Evolutionary conservation across 805 yeast genomes (phyloP).

Genomic region (Teunomyces stri): DNA sequence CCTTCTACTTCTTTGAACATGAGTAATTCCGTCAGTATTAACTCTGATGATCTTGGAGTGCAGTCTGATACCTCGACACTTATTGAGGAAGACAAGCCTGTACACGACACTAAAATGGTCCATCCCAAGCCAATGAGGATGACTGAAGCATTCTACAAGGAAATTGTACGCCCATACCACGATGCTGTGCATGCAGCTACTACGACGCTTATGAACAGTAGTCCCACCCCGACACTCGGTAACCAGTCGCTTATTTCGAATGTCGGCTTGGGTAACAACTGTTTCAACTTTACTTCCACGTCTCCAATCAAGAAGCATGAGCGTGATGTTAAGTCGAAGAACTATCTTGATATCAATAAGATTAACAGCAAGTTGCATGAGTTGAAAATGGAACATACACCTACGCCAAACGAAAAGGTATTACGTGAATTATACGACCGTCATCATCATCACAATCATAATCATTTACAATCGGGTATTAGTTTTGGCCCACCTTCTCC

Average conservation of each 20-base stretch:
- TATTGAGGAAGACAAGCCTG: constrained; percentile 6
- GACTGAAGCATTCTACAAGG: constrained; percentile 10
- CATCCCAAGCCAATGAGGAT: constrained; percentile 16
- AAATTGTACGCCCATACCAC: constrained; percentile 9
- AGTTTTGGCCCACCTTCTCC: constrained; percentile 6
- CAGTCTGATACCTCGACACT: constrained; percentile 11
- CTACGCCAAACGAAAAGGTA: constrained; percentile 5
- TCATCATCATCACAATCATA: background rate
- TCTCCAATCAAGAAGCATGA: constrained; percentile 24
- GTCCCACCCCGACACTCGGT: constrained; percentile 3
- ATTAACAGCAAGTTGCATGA: constrained; percentile 23
- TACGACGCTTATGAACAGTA: constrained; percentile 1
- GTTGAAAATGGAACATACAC: constrained; percentile 11
- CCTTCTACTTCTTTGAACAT: background rate
- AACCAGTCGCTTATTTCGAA: constrained; percentile 11
- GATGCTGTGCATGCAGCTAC: constrained; percentile 4
- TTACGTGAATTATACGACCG: constrained; percentile 1
- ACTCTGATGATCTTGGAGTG: background rate
- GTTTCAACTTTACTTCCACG: constrained; percentile 25
- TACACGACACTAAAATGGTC: constrained; percentile 2
- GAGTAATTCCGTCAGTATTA: background rate
- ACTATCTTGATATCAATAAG: constrained; percentile 26
- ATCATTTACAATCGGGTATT: background rate
- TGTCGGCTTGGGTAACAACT: constrained; percentile 41
- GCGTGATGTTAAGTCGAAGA: constrained; percentile 19